phyloP scores from a whole-genome alignment of 306 rosid species.

The Medicago lupulina region DNA sequence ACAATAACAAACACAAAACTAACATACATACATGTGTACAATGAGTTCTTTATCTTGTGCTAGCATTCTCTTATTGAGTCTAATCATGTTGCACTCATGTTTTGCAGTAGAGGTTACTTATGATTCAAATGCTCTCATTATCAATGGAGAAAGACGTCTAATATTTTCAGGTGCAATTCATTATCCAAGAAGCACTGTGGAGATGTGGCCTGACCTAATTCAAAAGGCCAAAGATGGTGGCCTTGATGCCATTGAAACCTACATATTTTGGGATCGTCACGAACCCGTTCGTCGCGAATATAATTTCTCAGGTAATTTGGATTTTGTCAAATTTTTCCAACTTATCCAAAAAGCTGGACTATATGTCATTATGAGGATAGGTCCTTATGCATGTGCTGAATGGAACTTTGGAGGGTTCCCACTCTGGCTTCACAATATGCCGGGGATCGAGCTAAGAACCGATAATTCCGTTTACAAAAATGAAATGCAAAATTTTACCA shows the following conservation, averaged over 20 bases:
- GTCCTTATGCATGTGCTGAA: slow-evolving; percentile 14
- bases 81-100: not conserved
- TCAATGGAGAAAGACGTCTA: not conserved
- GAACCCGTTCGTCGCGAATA: not conserved
- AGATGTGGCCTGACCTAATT: slow-evolving; percentile 7
- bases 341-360: slow-evolving; percentile 12
- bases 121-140: slow-evolving; percentile 9
- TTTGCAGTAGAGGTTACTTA: not conserved
- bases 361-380: not conserved
- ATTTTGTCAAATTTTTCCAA: slow-evolving; percentile 10
- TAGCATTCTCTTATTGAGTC: not conserved
- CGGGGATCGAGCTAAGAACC: not conserved
- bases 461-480: not conserved
- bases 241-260: not conserved
- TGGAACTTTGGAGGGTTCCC: slow-evolving; percentile 6
- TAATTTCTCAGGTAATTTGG: slow-evolving; percentile 11
- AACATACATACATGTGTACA: not conserved
- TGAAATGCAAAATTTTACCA: slow-evolving; percentile 3
- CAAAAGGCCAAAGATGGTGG: slow-evolving; percentile 12
- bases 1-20: not conserved
- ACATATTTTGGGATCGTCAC: not conserved
- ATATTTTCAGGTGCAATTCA: not conserved
- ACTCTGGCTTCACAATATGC: not conserved
- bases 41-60: not conserved
- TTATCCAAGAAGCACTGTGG: not conserved